Conservation (phyloP, 2,329 filamentous ascomycete genomes). For the Neofusicoccum laricinum region DNA sequence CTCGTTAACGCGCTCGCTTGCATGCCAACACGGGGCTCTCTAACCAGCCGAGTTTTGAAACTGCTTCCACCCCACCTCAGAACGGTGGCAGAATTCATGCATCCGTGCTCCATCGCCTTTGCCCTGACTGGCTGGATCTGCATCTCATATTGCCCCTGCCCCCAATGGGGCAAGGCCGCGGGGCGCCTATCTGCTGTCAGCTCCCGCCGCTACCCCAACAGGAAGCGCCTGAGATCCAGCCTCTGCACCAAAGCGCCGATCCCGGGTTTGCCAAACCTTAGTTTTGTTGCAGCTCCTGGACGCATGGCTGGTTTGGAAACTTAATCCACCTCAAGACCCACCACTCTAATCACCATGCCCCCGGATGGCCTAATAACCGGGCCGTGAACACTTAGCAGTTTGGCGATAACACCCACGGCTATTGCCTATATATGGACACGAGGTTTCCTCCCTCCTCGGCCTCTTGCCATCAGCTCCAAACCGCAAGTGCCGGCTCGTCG, state of each 20-base stretch:
- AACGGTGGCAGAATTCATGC: slow-evolving; percentile 20
- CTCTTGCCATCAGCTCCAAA: slow-evolving; percentile 28
- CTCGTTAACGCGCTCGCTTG: slow-evolving; percentile 2
- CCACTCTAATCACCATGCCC: slow-evolving; percentile 40
- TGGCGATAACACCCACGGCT: slow-evolving; percentile 29
- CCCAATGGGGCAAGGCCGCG: slow-evolving; percentile 1
- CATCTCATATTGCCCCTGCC: background rate
- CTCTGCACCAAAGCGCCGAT: slow-evolving; percentile 11
- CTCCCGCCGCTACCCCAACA: slow-evolving; percentile 5
- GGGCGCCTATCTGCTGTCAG: slow-evolving; percentile 3
- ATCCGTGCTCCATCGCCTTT: background rate
- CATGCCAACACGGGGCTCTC: slow-evolving; percentile 13
- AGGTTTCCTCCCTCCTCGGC: background rate
- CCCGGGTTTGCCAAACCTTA: slow-evolving; percentile 17
- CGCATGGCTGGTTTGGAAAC: slow-evolving; percentile 42
- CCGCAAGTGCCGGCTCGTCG: slow-evolving; percentile 37
- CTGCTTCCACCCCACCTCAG: slow-evolving; percentile 31
- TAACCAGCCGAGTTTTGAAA: slow-evolving; percentile 37
- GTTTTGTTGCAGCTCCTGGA: slow-evolving; percentile 20
- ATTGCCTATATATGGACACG: slow-evolving; percentile 11
- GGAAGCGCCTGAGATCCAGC: slow-evolving; percentile 12
- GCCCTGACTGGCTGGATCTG: slow-evolving; percentile 10
- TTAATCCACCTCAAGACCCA: slow-evolving; percentile 37
- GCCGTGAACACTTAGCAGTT: slow-evolving; percentile 28
- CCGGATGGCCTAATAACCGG: slow-evolving; percentile 3